Evolutionary conservation across 2,329 filamentous ascomycete species (phyloP).

Genomic region (Akanthomyces lecanii): DNA sequence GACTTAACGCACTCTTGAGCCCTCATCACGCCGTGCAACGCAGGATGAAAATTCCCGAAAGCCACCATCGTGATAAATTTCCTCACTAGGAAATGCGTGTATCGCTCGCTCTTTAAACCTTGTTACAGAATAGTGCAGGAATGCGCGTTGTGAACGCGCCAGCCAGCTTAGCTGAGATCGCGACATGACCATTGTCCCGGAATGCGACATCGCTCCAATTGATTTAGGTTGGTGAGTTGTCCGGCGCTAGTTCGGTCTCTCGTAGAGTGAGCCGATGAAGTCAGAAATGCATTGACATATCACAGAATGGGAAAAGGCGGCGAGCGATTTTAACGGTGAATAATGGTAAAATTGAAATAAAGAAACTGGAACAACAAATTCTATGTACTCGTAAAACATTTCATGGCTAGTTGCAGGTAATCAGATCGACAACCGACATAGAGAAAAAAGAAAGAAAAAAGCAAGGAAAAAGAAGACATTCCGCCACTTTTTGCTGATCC

Average conservation of each 20-base stretch:
- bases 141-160: background rate
- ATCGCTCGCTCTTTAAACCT: background rate
- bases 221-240: background rate
- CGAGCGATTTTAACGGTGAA: background rate
- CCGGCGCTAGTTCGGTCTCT: background rate
- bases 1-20: background rate
- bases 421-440: slow-evolving; percentile 5
- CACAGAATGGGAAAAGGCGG: background rate
- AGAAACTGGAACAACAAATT: background rate
- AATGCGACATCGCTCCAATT: background rate
- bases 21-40: background rate
- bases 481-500: background rate
- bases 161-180: slow-evolving; percentile 11
- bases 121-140: background rate
- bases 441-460: background rate
- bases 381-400: slow-evolving; percentile 2
- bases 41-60: background rate
- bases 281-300: background rate
- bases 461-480: background rate
- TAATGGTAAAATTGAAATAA: background rate
- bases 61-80: background rate
- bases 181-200: background rate
- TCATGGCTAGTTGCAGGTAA: background rate
- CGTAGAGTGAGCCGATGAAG: background rate
- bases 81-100: background rate